Base-by-base conservation (phyloP, 2,329 filamentous ascomycete species). In the Aspergillus fumigatiaffinis region DNA sequence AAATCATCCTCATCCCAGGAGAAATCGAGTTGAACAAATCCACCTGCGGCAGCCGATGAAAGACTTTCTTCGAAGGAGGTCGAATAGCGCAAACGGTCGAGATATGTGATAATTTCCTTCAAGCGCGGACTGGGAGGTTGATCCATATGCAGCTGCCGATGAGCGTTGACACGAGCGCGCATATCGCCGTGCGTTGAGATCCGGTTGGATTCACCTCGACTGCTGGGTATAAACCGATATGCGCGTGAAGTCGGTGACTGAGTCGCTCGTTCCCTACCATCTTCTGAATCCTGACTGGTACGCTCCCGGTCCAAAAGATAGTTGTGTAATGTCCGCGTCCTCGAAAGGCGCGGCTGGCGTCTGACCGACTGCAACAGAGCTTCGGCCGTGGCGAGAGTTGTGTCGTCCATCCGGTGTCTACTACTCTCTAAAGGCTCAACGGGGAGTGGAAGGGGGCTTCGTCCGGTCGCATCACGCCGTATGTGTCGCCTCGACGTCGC, bases 101-200 rank as follows among this genome's bases (percentile, higher is more conserved):
- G 77, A 68, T 88, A 88, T 63, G 79, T 81, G 64, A 88, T 82
- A 1, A 83, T 81, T 62, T 83, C 81, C 65, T 85, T 83, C 52
- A 88, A 68, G 52, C 76, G 68, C 21, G 68, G 65, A 35, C 69
- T 70, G 6, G 68, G 68, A 1, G 71, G 67, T n/a, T 70, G 70
- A 35, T 72, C 71, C 29, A 69, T 56, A 58, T 73, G 70, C 51
- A 71, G 55, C 52, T 73, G 73, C 55, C 74, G 70, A 60, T 75
- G 68, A 21, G 74, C 72, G 44, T 68, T 68, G 47, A 71, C 63
- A 21, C 72, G 69, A 47, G 71, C 67, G 29, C 71, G 71, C 44
- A 75, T 52, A 53, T 75, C 73, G 52, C 62, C 67, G 47, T 73
- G 71, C 4, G 71, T 71, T 23, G 70, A 59, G 28, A 60, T 57